Evolutionary conservation across 179 eudicot species (phyloP).

Genomic region (Spinacia oleracea): DNA sequence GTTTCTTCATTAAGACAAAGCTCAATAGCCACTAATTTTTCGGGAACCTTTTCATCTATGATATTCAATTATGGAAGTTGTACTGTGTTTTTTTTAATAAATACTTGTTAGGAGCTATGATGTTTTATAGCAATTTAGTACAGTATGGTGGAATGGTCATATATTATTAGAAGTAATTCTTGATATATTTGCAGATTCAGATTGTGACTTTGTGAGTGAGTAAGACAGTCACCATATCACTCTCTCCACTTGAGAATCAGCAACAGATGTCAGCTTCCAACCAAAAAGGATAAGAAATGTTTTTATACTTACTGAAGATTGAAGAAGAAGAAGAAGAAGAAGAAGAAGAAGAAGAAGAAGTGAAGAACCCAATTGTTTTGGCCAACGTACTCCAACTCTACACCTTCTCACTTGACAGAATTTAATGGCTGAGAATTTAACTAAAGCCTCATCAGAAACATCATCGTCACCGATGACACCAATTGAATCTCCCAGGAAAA

Average conservation of each 20-base stretch:
- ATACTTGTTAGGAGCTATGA: background rate
- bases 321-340: too few relatives aligned
- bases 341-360: too few relatives aligned
- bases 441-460: conserved; percentile 31
- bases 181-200: background rate
- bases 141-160: background rate
- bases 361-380: conserved; percentile 10
- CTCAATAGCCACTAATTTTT: conserved; percentile 16
- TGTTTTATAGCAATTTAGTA: background rate
- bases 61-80: background rate
- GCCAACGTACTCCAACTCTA: background rate
- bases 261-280: conserved; percentile 25
- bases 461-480: conserved; percentile 43
- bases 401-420: conserved; percentile 17
- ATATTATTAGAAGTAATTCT: conserved; percentile 19
- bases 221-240: conserved; percentile 36
- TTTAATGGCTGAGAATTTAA: conserved; percentile 33
- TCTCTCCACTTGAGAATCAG: conserved; percentile 35
- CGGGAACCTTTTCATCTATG: conserved; percentile 1
- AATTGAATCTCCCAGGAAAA: conserved; percentile 36
- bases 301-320: conserved; percentile 8
- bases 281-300: conserved; percentile 27
- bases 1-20: conserved; percentile 12
- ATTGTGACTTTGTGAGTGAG: conserved; percentile 57
- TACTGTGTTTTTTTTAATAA: background rate